Evolutionary conservation across 352 stramenopile genomes (phyloP).

Genomic region (Discostella stelligera): DNA sequence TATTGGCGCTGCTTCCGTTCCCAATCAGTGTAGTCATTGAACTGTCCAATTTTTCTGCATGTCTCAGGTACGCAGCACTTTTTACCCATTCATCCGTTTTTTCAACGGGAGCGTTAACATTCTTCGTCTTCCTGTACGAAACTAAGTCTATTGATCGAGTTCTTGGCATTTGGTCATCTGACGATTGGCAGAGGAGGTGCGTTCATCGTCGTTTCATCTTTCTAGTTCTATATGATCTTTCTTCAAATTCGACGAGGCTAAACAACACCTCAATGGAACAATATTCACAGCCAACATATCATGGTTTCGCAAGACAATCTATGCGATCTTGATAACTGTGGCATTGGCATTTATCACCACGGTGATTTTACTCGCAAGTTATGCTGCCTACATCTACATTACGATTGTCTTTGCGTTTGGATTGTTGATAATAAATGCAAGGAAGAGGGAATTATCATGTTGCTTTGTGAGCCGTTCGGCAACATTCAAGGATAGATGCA

Average conservation of each 20-base stretch:
- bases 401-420: conserved; percentile 19
- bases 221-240: no score
- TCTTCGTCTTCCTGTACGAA: background rate
- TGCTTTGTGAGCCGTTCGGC: no score
- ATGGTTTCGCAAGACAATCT: conserved; percentile 25
- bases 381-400: conserved; percentile 48
- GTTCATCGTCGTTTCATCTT: background rate
- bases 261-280: background rate
- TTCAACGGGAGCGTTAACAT: conserved; percentile 83
- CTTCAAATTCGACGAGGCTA: background rate
- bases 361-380: conserved; percentile 41
- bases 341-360: conserved; percentile 35
- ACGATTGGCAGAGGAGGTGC: conserved; percentile 6
- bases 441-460: background rate
- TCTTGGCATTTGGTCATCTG: conserved; percentile 23
- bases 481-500: no score
- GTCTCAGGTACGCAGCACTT: conserved; percentile 74
- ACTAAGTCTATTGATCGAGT: conserved; percentile 15
- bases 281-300: background rate
- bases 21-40: conserved; percentile 74
- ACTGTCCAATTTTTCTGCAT: conserved; percentile 88
- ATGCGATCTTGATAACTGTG: conserved; percentile 27
- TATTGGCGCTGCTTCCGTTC: conserved; percentile 86
- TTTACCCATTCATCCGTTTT: background rate
- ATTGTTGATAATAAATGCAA: conserved; percentile 26